These are phyloP conservation scores for Tetracladium setigerum DNA, from an alignment of 495 filamentous ascomycete genomes.

Conservation along the genomic window DNA sequence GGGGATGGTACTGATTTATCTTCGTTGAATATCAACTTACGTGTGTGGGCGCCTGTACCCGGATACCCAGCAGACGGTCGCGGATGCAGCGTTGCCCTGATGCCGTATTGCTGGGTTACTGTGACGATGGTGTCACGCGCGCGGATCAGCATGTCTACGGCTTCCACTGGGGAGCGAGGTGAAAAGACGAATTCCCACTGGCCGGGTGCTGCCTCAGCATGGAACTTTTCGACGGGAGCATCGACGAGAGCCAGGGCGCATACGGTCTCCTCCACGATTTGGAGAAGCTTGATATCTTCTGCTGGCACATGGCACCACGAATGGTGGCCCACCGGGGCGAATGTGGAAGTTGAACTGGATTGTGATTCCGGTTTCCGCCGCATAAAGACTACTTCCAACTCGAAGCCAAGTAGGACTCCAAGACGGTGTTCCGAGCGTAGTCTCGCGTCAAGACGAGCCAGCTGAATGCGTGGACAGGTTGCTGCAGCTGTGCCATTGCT, in stretches of 20 bases:
- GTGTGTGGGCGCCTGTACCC: constrained; percentile 58
- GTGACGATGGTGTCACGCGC: constrained; percentile 58
- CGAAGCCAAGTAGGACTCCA: not conserved
- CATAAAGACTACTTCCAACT: not conserved
- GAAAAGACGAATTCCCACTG: constrained; percentile 75
- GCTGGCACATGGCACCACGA: not conserved
- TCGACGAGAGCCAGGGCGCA: constrained; percentile 46
- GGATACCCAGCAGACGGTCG: constrained; percentile 49
- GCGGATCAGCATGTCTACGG: constrained; percentile 63
- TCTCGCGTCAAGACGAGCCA: not conserved
- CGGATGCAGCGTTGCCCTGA: constrained; percentile 66
- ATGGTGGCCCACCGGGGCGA: not conserved
- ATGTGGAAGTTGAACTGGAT: not conserved
- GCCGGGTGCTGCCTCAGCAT: constrained; percentile 62
- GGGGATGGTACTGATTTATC: constrained; percentile 4
- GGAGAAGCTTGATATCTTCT: too few species aligned
- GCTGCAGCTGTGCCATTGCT: not conserved
- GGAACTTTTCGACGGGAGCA: constrained; percentile 68
- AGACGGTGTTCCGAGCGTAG: not conserved
- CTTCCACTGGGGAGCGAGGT: constrained; percentile 50
- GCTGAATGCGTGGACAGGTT: not conserved
- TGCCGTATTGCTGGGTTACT: constrained; percentile 46
- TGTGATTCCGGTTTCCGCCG: not conserved
- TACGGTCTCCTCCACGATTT: constrained; percentile 49
- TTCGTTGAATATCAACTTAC: constrained; percentile 53